phyloP scores from a whole-genome alignment of 2,329 filamentous ascomycete species.

The Stachybotrys echinatus region DNA sequence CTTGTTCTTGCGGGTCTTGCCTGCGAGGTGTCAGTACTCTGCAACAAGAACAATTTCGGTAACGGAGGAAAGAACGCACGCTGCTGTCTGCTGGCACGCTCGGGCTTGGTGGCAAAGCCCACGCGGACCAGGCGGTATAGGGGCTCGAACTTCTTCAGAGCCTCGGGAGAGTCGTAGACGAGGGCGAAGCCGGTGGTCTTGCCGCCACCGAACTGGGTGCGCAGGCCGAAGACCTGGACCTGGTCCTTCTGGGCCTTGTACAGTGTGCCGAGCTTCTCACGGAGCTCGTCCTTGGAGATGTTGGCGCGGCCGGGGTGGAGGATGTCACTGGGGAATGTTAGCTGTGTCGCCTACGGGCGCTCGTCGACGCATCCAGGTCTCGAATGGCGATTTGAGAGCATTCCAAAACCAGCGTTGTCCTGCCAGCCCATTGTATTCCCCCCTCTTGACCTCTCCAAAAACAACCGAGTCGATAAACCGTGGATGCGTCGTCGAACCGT shows the following conservation, averaged over 20 bases:
- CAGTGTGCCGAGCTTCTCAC: slow-evolving; percentile 84
- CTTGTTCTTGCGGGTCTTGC: slow-evolving; percentile 99
- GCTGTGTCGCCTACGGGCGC: background rate
- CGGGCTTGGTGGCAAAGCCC: slow-evolving; percentile 87
- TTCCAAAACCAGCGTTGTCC: background rate
- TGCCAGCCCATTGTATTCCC: background rate
- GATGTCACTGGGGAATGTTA: slow-evolving; percentile 69
- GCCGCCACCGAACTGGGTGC: slow-evolving; percentile 98
- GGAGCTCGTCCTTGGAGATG: slow-evolving; percentile 99
- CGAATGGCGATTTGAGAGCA: too few species aligned
- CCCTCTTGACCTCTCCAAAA: too few species aligned
- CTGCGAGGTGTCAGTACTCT: slow-evolving; percentile 43
- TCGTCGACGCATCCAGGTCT: background rate
- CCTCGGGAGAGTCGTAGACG: slow-evolving; percentile 96
- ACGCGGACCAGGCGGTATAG: slow-evolving; percentile 94
- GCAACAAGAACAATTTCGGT: background rate
- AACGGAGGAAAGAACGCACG: slow-evolving; percentile 60
- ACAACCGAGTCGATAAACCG: too few species aligned
- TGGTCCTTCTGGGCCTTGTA: slow-evolving; percentile 99
- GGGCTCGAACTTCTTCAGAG: slow-evolving; percentile 99
- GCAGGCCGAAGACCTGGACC: slow-evolving; percentile 96
- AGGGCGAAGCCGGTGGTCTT: slow-evolving; percentile 99
- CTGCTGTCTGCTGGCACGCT: slow-evolving; percentile 98
- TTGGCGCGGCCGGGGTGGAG: slow-evolving; percentile 98
- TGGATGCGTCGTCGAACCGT: background rate